Conservation (phyloP, 2,329 filamentous ascomycete species). For the Podosphaera leucotricha region DNA sequence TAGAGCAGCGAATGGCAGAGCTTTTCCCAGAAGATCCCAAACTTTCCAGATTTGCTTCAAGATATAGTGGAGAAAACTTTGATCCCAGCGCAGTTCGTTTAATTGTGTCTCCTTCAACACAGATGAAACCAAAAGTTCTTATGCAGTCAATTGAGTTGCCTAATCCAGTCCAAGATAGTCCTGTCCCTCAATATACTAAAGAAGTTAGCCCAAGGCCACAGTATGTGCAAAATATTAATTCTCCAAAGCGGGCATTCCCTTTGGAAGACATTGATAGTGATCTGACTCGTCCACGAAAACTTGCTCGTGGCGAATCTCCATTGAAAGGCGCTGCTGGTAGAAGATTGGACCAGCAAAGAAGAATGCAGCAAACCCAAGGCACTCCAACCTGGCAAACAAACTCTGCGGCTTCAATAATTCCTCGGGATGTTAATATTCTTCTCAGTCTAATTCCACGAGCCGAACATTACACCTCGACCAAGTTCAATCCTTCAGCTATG, state of each 20-base stretch:
- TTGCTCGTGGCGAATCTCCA: slow-evolving; percentile 73
- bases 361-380: slow-evolving; percentile 24
- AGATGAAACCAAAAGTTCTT: slow-evolving; percentile 44
- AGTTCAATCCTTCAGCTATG: slow-evolving; percentile 47
- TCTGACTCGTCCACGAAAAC: slow-evolving; percentile 55
- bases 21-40: slow-evolving; percentile 77
- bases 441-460: slow-evolving; percentile 40
- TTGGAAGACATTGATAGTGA: slow-evolving; percentile 50
- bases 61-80: slow-evolving; percentile 51
- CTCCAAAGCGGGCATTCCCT: slow-evolving; percentile 19
- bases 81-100: slow-evolving; percentile 63
- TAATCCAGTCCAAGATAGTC: slow-evolving; percentile 19
- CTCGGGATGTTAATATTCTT: slow-evolving; percentile 37
- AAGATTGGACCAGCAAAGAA: slow-evolving; percentile 46
- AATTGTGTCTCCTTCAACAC: slow-evolving; percentile 58
- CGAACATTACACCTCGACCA: slow-evolving; percentile 43
- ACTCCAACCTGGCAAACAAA: slow-evolving; percentile 15
- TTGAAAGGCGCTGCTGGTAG: slow-evolving; percentile 77
- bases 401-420: slow-evolving; percentile 37
- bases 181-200: slow-evolving; percentile 13
- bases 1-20: slow-evolving; percentile 82
- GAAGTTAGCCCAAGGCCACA: slow-evolving; percentile 15
- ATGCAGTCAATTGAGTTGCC: slow-evolving; percentile 30
- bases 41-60: slow-evolving; percentile 49
- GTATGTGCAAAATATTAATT: slow-evolving; percentile 13